Percentiles rank a stretch among this genome's conserved stretches.
These are phyloP conservation scores for Ogataea hybrid DNA, from an alignment of 1,139 yeast genomes.

Conservation along the genomic window DNA sequence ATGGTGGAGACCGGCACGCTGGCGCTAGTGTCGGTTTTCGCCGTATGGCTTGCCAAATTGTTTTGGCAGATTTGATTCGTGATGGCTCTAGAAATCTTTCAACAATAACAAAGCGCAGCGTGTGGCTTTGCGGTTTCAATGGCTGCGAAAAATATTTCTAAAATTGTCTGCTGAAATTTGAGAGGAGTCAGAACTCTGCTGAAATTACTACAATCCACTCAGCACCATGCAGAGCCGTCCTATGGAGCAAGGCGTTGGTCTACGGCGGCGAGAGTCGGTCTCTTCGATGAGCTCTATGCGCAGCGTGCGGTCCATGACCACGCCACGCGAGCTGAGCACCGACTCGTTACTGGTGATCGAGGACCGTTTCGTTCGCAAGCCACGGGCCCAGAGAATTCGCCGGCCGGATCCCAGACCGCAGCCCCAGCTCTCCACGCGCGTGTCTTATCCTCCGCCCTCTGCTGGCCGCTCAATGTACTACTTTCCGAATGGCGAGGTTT, in stretches of 20 bases:
- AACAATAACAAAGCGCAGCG: slow-evolving; percentile 1
- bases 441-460: no score
- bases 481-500: no score
- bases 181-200: slow-evolving; percentile 1
- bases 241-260: neutral
- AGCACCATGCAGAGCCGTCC: neutral
- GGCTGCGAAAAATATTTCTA: slow-evolving; percentile 6
- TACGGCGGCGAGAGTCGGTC: no score
- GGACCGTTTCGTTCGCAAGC: no score
- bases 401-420: no score
- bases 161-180: slow-evolving; percentile 1
- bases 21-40: slow-evolving; percentile 7
- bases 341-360: no score
- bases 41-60: slow-evolving; percentile 10
- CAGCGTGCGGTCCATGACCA: no score
- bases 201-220: neutral
- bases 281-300: no score
- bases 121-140: slow-evolving; percentile 7
- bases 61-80: slow-evolving; percentile 5
- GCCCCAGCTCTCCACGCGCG: no score
- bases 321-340: no score
- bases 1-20: slow-evolving; percentile 19
- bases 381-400: no score
- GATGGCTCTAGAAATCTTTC: neutral
- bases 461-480: no score